Evolutionary conservation across 2,329 filamentous ascomycete genomes (phyloP).

Genomic region (Aotearoamyces nothofagi): DNA sequence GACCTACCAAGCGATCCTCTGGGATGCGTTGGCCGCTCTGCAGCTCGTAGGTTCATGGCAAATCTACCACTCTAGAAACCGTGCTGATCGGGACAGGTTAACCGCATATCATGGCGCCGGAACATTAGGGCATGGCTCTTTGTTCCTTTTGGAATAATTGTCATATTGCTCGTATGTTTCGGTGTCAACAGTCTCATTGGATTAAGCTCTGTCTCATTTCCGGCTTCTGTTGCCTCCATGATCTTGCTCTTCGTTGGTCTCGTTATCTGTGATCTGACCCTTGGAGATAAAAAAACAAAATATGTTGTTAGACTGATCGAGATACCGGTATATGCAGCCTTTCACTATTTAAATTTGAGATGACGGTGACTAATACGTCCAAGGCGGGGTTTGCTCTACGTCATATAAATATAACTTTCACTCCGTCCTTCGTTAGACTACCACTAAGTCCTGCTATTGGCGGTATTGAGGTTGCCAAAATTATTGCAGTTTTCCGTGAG

Average conservation of each 20-base stretch:
- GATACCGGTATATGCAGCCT: slow-evolving; percentile 29
- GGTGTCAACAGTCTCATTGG: slow-evolving; percentile 25
- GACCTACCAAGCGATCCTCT: neutral
- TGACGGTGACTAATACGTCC: neutral
- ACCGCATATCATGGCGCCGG: slow-evolving; percentile 15
- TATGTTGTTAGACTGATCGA: slow-evolving; percentile 33
- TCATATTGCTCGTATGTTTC: slow-evolving; percentile 24
- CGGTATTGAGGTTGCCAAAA: slow-evolving; percentile 38
- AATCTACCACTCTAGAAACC: neutral
- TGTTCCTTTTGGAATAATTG: slow-evolving; percentile 27
- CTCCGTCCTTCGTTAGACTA: slow-evolving; percentile 41
- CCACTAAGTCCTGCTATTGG: slow-evolving; percentile 39
- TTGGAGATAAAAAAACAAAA: slow-evolving; percentile 33
- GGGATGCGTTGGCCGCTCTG: neutral
- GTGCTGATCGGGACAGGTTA: slow-evolving; percentile 9
- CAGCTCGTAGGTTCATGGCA: slow-evolving; percentile 1
- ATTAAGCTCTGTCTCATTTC: slow-evolving; percentile 35
- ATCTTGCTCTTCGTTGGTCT: slow-evolving; percentile 35
- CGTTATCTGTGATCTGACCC: slow-evolving; percentile 27
- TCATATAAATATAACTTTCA: slow-evolving; percentile 45
- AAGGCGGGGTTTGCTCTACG: slow-evolving; percentile 40
- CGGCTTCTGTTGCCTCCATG: slow-evolving; percentile 42
- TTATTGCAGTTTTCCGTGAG: slow-evolving; percentile 42
- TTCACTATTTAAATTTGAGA: neutral
- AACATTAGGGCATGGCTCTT: slow-evolving; percentile 30